Percentiles rank a stretch among this genome's conserved stretches.
phyloP scores from a whole-genome alignment of 2,329 filamentous ascomycete species.

The Monilinia fructicola region DNA sequence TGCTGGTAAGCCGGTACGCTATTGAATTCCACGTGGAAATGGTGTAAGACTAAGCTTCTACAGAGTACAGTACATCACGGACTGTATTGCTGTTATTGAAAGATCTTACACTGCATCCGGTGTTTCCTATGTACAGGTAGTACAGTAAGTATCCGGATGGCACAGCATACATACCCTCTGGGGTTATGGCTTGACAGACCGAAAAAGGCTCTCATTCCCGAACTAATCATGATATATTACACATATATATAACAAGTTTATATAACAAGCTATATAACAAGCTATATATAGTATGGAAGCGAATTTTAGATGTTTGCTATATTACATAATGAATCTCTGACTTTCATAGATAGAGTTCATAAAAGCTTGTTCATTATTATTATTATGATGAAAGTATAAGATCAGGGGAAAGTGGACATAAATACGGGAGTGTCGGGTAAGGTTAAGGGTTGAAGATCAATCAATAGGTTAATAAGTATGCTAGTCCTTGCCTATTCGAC shows the following conservation, averaged over 20 bases:
- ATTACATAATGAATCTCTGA: too few relatives aligned
- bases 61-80: too few relatives aligned
- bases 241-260: too few relatives aligned
- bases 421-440: too few relatives aligned
- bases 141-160: not conserved
- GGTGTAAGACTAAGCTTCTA: not conserved
- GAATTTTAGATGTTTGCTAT: too few relatives aligned
- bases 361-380: too few relatives aligned
- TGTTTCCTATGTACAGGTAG: not conserved
- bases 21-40: constrained; percentile 11
- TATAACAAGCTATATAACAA: too few relatives aligned
- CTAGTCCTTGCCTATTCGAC: not conserved
- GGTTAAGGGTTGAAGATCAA: not conserved
- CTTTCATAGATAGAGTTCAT: too few relatives aligned
- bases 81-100: not conserved
- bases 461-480: not conserved
- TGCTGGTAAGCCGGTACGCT: constrained; percentile 5
- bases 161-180: constrained; percentile 2
- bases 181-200: not conserved
- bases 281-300: too few relatives aligned
- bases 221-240: not conserved
- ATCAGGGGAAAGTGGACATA: not conserved
- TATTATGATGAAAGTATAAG: too few relatives aligned
- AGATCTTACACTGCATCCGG: not conserved
- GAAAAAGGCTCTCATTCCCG: not conserved